These are phyloP conservation scores for Pichia sporocuriosa DNA, from an alignment of 805 yeast species.

Conservation along the genomic window DNA sequence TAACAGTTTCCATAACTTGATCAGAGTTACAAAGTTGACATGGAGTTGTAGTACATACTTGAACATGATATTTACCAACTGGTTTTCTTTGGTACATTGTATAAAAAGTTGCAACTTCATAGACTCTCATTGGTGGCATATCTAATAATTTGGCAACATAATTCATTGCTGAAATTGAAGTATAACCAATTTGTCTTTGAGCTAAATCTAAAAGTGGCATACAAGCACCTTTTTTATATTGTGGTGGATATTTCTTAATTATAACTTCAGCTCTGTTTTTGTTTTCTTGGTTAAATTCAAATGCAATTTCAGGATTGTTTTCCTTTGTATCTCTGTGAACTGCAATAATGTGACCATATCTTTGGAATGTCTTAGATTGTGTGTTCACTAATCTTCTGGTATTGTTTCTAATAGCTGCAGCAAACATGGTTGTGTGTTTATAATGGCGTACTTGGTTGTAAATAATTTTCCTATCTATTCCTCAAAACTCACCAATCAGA, in stretches of 20 bases:
- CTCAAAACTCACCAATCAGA: not conserved
- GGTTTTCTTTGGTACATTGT: slow-evolving; percentile 87
- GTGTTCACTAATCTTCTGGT: slow-evolving; percentile 2
- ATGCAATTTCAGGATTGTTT: slow-evolving; percentile 62
- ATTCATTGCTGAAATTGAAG: slow-evolving; percentile 83
- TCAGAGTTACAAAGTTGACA: slow-evolving; percentile 83
- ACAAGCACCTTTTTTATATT: slow-evolving; percentile 80
- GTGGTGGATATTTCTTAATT: slow-evolving; percentile 75
- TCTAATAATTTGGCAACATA: slow-evolving; percentile 78
- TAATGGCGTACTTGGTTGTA: not conserved
- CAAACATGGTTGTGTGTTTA: not conserved
- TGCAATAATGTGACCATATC: slow-evolving; percentile 32
- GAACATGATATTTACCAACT: slow-evolving; percentile 77
- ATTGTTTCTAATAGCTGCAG: slow-evolving; percentile 7
- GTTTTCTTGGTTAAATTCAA: slow-evolving; percentile 66
- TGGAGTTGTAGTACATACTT: slow-evolving; percentile 86
- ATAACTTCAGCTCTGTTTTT: slow-evolving; percentile 61
- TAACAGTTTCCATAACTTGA: slow-evolving; percentile 65
- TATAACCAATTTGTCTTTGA: slow-evolving; percentile 81
- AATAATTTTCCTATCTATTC: too few species aligned
- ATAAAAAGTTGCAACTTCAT: slow-evolving; percentile 87
- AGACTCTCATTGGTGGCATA: slow-evolving; percentile 92
- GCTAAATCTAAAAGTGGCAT: slow-evolving; percentile 86
- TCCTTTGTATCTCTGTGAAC: slow-evolving; percentile 69
- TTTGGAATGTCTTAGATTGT: slow-evolving; percentile 6